Percentiles rank a stretch among this genome's conserved stretches.
Conservation (phyloP, 805 yeast genomes). For the Wickerhamiella shivajii region DNA sequence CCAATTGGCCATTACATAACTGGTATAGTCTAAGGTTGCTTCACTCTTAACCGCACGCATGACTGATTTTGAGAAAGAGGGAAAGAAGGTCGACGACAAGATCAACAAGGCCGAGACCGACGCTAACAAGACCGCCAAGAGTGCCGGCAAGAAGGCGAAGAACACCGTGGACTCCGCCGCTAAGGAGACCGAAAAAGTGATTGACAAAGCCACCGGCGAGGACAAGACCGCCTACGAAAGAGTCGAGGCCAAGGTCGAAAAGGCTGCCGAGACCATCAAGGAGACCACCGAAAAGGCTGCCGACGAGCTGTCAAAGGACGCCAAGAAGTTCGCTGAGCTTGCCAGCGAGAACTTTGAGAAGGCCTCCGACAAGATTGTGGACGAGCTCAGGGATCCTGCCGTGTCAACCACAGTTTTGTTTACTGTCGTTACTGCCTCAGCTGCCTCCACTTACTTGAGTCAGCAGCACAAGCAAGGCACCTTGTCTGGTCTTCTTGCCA, state of each 20-base stretch:
- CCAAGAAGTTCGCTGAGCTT: constrained; percentile 10
- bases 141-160: constrained; percentile 7
- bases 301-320: constrained; percentile 9
- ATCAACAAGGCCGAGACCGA: constrained; percentile 4
- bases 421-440: constrained; percentile 19
- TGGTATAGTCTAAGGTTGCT: no score
- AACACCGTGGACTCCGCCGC: constrained; percentile 5
- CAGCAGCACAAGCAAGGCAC: constrained; percentile 21
- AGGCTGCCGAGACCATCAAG: constrained; percentile 9
- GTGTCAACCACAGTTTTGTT: constrained; percentile 19
- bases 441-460: constrained; percentile 19
- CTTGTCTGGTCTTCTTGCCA: constrained; percentile 14
- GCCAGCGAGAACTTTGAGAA: constrained; percentile 12
- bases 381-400: constrained; percentile 20
- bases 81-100: constrained; percentile 5
- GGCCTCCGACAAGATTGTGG: constrained; percentile 15
- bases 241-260: constrained; percentile 8
- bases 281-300: constrained; percentile 6
- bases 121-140: constrained; percentile 6
- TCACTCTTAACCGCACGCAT: no score
- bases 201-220: constrained; percentile 8
- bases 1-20: no score
- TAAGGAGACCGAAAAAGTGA: neutral
- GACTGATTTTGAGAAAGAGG: constrained; percentile 2
- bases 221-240: constrained; percentile 3